These are phyloP conservation scores for Carallia pectinifolia DNA, from an alignment of 345 rosid species.

Conservation along the genomic window DNA sequence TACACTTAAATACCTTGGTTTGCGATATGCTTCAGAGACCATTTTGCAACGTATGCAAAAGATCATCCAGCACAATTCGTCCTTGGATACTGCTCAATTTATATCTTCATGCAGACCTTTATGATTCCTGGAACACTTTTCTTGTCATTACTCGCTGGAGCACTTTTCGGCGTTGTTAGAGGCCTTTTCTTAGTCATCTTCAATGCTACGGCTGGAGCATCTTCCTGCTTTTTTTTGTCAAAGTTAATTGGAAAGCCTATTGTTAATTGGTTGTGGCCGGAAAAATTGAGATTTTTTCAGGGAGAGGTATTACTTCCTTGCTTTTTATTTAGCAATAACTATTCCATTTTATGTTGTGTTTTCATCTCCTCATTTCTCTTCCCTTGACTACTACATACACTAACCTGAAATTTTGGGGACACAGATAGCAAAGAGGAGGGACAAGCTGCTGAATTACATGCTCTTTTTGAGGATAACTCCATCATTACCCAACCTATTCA, in stretches of 20 bases:
- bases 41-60: conserved; percentile 67
- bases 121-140: conserved; percentile 99
- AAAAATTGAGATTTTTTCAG: conserved; percentile 87
- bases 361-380: not conserved
- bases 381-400: not conserved
- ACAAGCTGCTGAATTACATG: conserved; percentile 94
- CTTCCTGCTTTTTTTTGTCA: conserved; percentile 86
- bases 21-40: conserved; percentile 53
- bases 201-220: conserved; percentile 94
- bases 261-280: conserved; percentile 96
- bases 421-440: conserved; percentile 87
- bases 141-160: conserved; percentile 98
- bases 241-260: conserved; percentile 92
- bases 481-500: conserved; percentile 88
- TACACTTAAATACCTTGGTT: conserved; percentile 14
- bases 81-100: conserved; percentile 90
- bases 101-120: conserved; percentile 98
- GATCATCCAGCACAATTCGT: conserved; percentile 81
- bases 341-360: not conserved
- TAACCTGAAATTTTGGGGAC: not conserved
- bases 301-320: conserved; percentile 59
- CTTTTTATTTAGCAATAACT: not conserved
- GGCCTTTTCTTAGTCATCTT: conserved; percentile 86
- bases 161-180: conserved; percentile 85
- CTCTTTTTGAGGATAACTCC: conserved; percentile 96